Evolutionary conservation across 75 land plant genomes (phyloP).

Genomic region (Sequoia sempervirens): DNA sequence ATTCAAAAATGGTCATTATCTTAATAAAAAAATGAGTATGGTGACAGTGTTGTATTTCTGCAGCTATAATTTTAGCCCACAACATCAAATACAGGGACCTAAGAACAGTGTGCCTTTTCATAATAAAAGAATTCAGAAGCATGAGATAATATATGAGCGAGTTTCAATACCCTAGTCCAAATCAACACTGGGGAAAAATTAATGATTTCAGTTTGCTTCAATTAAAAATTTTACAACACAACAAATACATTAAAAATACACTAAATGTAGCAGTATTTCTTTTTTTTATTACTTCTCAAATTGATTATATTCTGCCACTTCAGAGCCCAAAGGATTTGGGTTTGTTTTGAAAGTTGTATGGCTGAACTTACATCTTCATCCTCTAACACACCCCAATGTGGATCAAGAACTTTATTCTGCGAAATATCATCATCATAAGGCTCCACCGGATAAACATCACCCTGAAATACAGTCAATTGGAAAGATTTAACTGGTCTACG

Average conservation of each 20-base stretch:
- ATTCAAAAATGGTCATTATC: not conserved
- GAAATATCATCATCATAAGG: slow-evolving; percentile 49
- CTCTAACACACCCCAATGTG: slow-evolving; percentile 93
- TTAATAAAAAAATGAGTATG: not conserved
- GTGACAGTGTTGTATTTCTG: not conserved
- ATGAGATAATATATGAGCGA: not conserved
- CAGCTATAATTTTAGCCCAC: not conserved
- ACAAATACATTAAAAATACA: not conserved
- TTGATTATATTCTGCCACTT: not conserved
- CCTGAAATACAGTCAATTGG: slow-evolving; percentile 32
- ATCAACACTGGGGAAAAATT: not conserved
- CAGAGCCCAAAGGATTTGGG: not conserved
- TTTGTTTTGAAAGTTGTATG: not conserved
- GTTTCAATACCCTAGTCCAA: not conserved
- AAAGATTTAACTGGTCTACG: not conserved
- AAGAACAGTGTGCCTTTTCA: not conserved
- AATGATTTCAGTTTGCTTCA: not conserved
- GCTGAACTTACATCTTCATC: slow-evolving; percentile 71
- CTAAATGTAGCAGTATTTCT: not conserved
- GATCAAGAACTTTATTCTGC: slow-evolving; percentile 82
- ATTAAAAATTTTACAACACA: not conserved
- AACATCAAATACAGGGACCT: not conserved
- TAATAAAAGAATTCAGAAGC: not conserved
- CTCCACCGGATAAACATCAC: slow-evolving; percentile 99
- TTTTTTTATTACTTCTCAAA: not conserved